A percentile compares a stretch with the other conserved stretches of the same genome.
Conservation (phyloP, 2,329 filamentous ascomycete species). For the Aotearoamyces nothofagi region DNA sequence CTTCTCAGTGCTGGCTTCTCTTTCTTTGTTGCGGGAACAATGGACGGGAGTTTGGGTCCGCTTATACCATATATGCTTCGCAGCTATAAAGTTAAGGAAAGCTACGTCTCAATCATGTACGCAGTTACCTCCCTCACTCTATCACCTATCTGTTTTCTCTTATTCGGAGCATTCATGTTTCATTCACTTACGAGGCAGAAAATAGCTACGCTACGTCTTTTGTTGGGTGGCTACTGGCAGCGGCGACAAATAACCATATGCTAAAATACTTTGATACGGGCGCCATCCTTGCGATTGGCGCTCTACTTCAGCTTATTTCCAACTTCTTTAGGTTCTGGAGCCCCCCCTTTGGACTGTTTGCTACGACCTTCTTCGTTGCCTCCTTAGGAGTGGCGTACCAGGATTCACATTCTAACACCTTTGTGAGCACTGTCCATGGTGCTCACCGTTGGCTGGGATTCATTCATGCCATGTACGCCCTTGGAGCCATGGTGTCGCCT, state of each 20-base stretch:
- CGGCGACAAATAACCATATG: conserved; percentile 37
- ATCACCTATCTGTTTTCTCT: too few species aligned
- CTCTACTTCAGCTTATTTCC: conserved; percentile 34
- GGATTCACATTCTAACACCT: conserved; percentile 48
- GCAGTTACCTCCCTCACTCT: conserved; percentile 8
- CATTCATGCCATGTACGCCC: conserved; percentile 44
- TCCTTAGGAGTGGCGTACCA: conserved; percentile 46
- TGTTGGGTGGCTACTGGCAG: conserved; percentile 42
- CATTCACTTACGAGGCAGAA: not conserved
- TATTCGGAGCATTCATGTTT: too few species aligned
- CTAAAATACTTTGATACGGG: conserved; percentile 37
- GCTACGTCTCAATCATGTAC: conserved; percentile 33
- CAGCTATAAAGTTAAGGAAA: conserved; percentile 36
- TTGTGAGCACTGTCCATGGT: conserved; percentile 32
- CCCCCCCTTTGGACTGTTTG: conserved; percentile 40
- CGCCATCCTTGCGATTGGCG: conserved; percentile 38
- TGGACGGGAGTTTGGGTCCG: conserved; percentile 48
- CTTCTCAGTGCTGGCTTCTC: conserved; percentile 40
- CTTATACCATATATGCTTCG: conserved; percentile 46
- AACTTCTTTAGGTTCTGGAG: conserved; percentile 39
- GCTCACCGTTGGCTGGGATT: conserved; percentile 46
- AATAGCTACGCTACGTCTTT: conserved; percentile 40
- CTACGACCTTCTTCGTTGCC: conserved; percentile 39
- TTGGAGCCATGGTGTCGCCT: conserved; percentile 38
- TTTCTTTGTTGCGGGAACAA: conserved; percentile 50